Conservation (phyloP, 2,329 filamentous ascomycete species). For the Tolypocladium cylindrosporum region DNA sequence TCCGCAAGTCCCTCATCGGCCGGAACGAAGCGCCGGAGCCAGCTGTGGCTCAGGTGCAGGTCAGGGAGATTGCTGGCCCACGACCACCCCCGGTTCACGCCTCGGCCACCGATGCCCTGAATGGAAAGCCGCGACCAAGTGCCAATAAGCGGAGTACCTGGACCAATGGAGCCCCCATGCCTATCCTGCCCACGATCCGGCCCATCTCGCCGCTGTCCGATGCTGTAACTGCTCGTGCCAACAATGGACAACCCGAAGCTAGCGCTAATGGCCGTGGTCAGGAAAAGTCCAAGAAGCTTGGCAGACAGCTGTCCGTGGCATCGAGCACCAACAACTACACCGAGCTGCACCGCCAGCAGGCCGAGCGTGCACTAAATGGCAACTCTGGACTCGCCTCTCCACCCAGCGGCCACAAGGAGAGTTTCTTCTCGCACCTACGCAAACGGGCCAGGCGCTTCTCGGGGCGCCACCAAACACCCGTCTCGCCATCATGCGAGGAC, state of each 20-base stretch:
- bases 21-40: conserved; percentile 60
- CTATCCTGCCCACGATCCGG: conserved; percentile 86
- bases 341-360: conserved; percentile 81
- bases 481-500: conserved; percentile 73
- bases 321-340: conserved; percentile 90
- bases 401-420: conserved; percentile 74
- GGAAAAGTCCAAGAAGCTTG: conserved; percentile 82
- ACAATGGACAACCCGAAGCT: conserved; percentile 47
- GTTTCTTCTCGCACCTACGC: conserved; percentile 94
- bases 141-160: conserved; percentile 83
- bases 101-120: conserved; percentile 26
- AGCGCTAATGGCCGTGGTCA: conserved; percentile 32
- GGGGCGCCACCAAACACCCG: conserved; percentile 74
- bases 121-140: conserved; percentile 27
- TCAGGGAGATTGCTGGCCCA: conserved; percentile 36
- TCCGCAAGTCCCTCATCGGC: conserved; percentile 86
- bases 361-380: conserved; percentile 82
- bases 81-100: conserved; percentile 34
- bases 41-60: conserved; percentile 33
- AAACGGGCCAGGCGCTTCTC: conserved; percentile 90
- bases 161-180: conserved; percentile 91
- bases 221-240: conserved; percentile 81
- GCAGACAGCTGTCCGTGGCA: conserved; percentile 82
- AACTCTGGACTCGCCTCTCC: conserved; percentile 67
- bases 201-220: conserved; percentile 96